phyloP scores from a whole-genome alignment of 2,329 filamentous ascomycete genomes.

The Ambrosiella xylebori region DNA sequence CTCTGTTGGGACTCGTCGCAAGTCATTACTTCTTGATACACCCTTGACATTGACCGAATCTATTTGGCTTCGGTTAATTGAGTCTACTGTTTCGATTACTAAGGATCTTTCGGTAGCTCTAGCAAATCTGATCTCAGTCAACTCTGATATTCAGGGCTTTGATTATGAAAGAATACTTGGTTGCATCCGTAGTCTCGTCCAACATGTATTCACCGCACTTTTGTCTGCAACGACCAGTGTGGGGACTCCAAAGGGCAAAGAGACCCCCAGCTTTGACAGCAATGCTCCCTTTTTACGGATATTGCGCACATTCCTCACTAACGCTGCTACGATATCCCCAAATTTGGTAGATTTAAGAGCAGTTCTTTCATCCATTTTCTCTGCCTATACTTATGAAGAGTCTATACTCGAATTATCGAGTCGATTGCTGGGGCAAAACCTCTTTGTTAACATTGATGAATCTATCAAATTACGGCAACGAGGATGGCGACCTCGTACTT shows the following conservation, averaged over 20 bases:
- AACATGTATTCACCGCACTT: slow-evolving; percentile 78
- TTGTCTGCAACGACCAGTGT: slow-evolving; percentile 45
- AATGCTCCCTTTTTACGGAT: slow-evolving; percentile 76
- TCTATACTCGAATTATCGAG: slow-evolving; percentile 75
- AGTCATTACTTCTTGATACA: slow-evolving; percentile 17
- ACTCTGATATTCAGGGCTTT: slow-evolving; percentile 16
- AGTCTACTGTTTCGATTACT: slow-evolving; percentile 42
- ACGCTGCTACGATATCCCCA: slow-evolving; percentile 65
- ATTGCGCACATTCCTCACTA: slow-evolving; percentile 70
- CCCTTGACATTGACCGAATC: slow-evolving; percentile 35
- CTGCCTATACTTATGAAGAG: slow-evolving; percentile 89
- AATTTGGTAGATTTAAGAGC: slow-evolving; percentile 72
- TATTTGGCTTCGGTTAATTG: slow-evolving; percentile 45
- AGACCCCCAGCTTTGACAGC: slow-evolving; percentile 20
- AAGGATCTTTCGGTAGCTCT: slow-evolving; percentile 13
- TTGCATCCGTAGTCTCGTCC: slow-evolving; percentile 62
- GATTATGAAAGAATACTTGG: slow-evolving; percentile 45
- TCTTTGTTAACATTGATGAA: slow-evolving; percentile 68
- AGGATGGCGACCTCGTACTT: slow-evolving; percentile 77
- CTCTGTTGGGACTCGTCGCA: not conserved
- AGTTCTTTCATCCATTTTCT: slow-evolving; percentile 78
- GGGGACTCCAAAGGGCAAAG: slow-evolving; percentile 11
- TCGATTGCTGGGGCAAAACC: slow-evolving; percentile 68
- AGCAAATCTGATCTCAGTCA: slow-evolving; percentile 14
- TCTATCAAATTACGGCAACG: slow-evolving; percentile 58